phyloP scores from a whole-genome alignment of 371 early-diverging fungal species.

The Parasitella parasitica region DNA sequence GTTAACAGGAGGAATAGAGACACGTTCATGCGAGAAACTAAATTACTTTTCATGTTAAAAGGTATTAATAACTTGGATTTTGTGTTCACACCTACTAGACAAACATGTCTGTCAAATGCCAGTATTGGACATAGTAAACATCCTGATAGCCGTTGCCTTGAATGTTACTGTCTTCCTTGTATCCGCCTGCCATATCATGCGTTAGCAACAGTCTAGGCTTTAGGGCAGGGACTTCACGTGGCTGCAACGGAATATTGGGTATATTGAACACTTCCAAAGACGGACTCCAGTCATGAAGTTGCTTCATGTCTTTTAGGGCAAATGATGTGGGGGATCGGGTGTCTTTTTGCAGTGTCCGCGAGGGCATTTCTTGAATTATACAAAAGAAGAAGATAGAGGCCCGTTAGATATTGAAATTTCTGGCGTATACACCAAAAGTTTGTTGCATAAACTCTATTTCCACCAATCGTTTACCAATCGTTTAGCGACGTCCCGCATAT shows the following conservation, averaged over 20 bases:
- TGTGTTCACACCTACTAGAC: slow-evolving; percentile 40
- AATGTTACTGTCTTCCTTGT: slow-evolving; percentile 49
- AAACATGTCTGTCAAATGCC: slow-evolving; percentile 62
- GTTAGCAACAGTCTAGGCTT: slow-evolving; percentile 11
- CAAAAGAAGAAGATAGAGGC: no score
- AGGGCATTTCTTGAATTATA: slow-evolving; percentile 22
- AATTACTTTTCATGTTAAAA: neutral
- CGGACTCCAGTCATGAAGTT: slow-evolving; percentile 11
- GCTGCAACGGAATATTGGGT: slow-evolving; percentile 7
- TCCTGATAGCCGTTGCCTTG: slow-evolving; percentile 52
- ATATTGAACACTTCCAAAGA: neutral
- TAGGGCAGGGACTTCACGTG: neutral
- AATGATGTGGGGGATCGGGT: neutral
- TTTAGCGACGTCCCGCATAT: no score
- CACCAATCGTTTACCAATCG: no score
- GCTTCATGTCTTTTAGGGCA: slow-evolving; percentile 7
- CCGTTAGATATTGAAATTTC: no score
- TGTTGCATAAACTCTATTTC: no score
- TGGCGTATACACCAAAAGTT: no score
- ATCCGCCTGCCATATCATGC: slow-evolving; percentile 71
- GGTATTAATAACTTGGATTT: neutral
- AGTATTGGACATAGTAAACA: slow-evolving; percentile 51
- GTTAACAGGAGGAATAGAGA: slow-evolving; percentile 60
- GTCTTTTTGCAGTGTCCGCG: slow-evolving; percentile 9
- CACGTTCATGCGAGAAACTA: slow-evolving; percentile 60